Evolutionary conservation across 306 rosid genomes (phyloP), one percentile per base, ranked within the genome.

Genomic region (Purshia tridentata): DNA sequence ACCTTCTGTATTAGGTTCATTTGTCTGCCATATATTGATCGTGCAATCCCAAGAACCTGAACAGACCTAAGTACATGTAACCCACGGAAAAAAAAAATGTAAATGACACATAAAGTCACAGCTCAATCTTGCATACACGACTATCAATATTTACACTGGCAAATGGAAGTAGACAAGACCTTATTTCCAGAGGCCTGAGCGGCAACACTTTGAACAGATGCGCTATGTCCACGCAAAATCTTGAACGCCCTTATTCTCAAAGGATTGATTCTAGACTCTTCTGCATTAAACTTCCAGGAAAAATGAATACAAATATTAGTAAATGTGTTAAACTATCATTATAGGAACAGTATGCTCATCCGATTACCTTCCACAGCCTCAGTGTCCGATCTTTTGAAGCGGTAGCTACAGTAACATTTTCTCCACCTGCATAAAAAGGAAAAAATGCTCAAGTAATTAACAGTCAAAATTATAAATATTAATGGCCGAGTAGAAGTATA

Each of bases 1-100:
- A 77, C 83, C 95, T 78, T 85, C 96, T 7, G 74, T 73, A 55
- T 79, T 80, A 18, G 52, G 76, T 77, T 84, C 88, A 78, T 76
- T 83, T 35, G 89, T 87, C 67, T 65, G 80, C 99, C 99, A 91
- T 67, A 94, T 67, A 73, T 85, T 94, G 86, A 94, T 90, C 41
- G 84, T 87, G 77, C 81, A 84, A 87, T 94, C 99, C 97, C 99
- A 91, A 74, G 98, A 89, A 81, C 96, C 96, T 44, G 99, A 94
- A 79, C 99, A 94, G 59, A 94, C 81, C 98, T 94, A 81, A 57
- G 56, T 29, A 81, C 8, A 77, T 64, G 65, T 18, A 75, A 80
- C 13, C 15, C n/a, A 42, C 6, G 18, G 18, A 54, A 65, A 70
- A 55, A 54, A 29, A 47, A 72, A 44, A 29, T 46, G 72, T 22